Evolutionary conservation across 78 protist genomes (phyloP), one percentile per base, ranked within the genome.

Genomic region (Dictyostelium capitatum): DNA sequence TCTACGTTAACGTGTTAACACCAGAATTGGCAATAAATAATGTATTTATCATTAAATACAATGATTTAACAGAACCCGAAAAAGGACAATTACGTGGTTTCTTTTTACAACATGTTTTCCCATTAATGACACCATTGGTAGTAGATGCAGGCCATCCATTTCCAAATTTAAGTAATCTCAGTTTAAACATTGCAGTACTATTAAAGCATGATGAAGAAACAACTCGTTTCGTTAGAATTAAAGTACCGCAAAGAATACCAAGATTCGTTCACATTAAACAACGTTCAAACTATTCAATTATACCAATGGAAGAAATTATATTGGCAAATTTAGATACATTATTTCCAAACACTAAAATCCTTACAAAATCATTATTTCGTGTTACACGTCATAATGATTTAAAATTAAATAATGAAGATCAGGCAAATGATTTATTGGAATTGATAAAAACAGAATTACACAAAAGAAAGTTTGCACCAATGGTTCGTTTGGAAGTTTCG

Each of bases 101-200:
- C 87, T 89, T 89, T 57, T 70, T 89, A 56, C 89, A 89, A 79
- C 90, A 89, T 54, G 94, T 89, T 37, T 79, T 80, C 50, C 94
- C 94, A 65, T 56, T 89, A 41, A 79, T 89, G 90, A 89, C 94
- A 69, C 94, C 94, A 50, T 50, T 80, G 85, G 92, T 80, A 0
- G 94, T 89, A 1, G 94, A 89, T 80, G 94, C 94, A 28, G 90
- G 94, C 10, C 94, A 89, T 56, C 94, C 94, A 43, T 89, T 89
- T 80, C 94, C 94, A 6, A 89, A 89, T 80, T 65, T 89, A 11
- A 69, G 87, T 56, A 89, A 89, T 72, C 77, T 89, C 0, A 46
- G 64, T 41, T 70, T 89, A 28, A 89, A 89, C 23, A 54, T 89
- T 30, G 94, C 80, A 1, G 94, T 72, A 0, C 4, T 89, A 4